phyloP scores from a whole-genome alignment of 306 rosid genomes.

The Vigna radiata region DNA sequence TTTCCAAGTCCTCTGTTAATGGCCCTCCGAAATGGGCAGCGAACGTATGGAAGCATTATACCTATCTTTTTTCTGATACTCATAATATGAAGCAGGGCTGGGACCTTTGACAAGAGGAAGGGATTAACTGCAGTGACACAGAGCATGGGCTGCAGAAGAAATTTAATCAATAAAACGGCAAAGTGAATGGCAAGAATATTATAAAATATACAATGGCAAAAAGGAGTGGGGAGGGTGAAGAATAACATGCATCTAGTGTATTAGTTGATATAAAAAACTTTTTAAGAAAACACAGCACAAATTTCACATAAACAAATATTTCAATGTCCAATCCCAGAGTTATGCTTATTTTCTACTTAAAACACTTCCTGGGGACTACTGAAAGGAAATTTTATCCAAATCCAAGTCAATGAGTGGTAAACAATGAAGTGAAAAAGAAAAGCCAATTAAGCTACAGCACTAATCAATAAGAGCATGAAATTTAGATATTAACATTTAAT shows the following conservation, averaged over 20 bases:
- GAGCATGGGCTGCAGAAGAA: constrained; percentile 97
- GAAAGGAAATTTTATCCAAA: constrained; percentile 25
- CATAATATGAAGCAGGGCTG: constrained; percentile 85
- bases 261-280: constrained; percentile 1
- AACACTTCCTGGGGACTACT: constrained; percentile 20
- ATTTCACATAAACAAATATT: background rate
- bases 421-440: constrained; percentile 27
- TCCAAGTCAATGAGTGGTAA: constrained; percentile 33
- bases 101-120: constrained; percentile 92
- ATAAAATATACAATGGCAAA: constrained; percentile 19
- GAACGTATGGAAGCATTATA: constrained; percentile 82
- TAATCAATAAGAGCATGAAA: constrained; percentile 18
- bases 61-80: constrained; percentile 86
- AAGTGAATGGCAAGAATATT: constrained; percentile 21
- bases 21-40: constrained; percentile 83
- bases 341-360: constrained; percentile 12
- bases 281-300: constrained; percentile 23
- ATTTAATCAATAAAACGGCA: constrained; percentile 33
- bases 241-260: constrained; percentile 15
- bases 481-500: constrained; percentile 33
- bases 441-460: constrained; percentile 2
- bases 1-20: constrained; percentile 85
- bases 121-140: constrained; percentile 99
- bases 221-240: constrained; percentile 2
- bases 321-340: constrained; percentile 20